These are phyloP conservation scores for Boletus coccyginus DNA, from an alignment of 768 basidiomycete species.

Conservation along the genomic window DNA sequence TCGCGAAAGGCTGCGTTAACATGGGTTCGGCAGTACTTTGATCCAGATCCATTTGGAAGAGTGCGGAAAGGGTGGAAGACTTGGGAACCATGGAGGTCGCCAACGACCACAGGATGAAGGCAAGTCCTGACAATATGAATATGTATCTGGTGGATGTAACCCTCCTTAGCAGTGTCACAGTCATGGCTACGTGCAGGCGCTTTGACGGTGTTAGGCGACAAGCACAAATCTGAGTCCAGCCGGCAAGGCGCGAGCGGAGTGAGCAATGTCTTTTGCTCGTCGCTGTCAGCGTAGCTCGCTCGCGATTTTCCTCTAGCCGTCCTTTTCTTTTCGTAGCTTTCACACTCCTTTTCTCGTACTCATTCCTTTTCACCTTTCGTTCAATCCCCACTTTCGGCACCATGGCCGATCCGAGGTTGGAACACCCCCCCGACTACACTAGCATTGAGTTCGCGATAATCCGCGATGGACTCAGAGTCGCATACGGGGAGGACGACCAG, in stretches of 20 bases:
- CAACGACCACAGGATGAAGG: slow-evolving; percentile 22
- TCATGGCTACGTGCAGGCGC: slow-evolving; percentile 1
- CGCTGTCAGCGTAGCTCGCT: too few relatives aligned
- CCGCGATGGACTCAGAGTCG: too few relatives aligned
- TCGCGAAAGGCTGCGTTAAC: background rate
- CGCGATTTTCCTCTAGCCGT: too few relatives aligned
- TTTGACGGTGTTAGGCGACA: background rate
- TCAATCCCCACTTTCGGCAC: too few relatives aligned
- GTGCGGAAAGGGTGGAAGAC: slow-evolving; percentile 8
- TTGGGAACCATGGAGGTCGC: slow-evolving; percentile 5
- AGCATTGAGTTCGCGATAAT: too few relatives aligned
- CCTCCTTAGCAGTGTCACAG: slow-evolving; percentile 5
- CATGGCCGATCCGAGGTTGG: too few relatives aligned
- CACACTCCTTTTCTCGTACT: too few relatives aligned
- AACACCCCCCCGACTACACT: too few relatives aligned
- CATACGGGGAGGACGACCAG: too few relatives aligned
- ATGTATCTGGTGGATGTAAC: slow-evolving; percentile 20
- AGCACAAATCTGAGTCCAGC: background rate
- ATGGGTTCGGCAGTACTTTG: background rate
- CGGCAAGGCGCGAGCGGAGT: background rate
- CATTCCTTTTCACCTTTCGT: too few relatives aligned
- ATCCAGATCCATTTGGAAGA: slow-evolving; percentile 18
- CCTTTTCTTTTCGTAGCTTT: too few relatives aligned
- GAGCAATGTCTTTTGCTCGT: too few relatives aligned
- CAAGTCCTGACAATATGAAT: slow-evolving; percentile 19